A percentile compares a stretch with the other conserved stretches of the same genome.
These are phyloP conservation scores for Aspergillus sclerotialis DNA, from an alignment of 2,329 filamentous ascomycete genomes.

Conservation along the genomic window DNA sequence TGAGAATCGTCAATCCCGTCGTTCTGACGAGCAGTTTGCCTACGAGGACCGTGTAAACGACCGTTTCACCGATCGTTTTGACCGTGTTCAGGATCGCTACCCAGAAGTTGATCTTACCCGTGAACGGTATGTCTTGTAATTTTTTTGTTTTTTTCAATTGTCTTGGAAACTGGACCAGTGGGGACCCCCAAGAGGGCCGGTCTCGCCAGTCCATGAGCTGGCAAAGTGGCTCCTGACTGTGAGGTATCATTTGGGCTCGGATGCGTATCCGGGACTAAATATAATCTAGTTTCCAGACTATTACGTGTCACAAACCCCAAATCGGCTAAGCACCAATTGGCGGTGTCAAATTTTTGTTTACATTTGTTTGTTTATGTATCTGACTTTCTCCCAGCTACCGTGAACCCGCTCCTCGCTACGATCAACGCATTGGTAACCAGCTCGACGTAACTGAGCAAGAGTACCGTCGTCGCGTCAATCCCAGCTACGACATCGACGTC, in stretches of 20 bases:
- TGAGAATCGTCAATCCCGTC: conserved; percentile 52
- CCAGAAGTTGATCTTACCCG: conserved; percentile 45
- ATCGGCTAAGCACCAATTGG: conserved; percentile 14
- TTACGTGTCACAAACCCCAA: conserved; percentile 17
- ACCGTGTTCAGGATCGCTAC: conserved; percentile 24
- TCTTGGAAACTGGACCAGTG: neutral
- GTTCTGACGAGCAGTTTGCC: conserved; percentile 12
- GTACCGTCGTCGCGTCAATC: conserved; percentile 57
- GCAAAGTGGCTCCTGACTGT: neutral
- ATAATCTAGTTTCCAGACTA: conserved; percentile 13
- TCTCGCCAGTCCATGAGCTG: too few species aligned
- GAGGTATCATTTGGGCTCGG: conserved; percentile 13
- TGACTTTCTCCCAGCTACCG: conserved; percentile 43
- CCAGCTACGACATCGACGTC: conserved; percentile 43
- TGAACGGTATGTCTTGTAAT: conserved; percentile 41
- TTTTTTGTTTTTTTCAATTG: conserved; percentile 7
- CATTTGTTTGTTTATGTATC: conserved; percentile 7
- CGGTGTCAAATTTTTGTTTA: conserved; percentile 11
- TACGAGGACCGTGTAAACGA: conserved; percentile 30
- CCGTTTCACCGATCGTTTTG: too few species aligned
- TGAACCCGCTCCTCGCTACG: conserved; percentile 45
- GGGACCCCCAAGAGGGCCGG: too few species aligned
- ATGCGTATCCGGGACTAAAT: conserved; percentile 17
- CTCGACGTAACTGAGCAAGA: conserved; percentile 52
- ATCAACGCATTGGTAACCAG: conserved; percentile 40